Base-by-base conservation (phyloP, 2,329 filamentous ascomycete genomes). In the Paracoccidioides lutzii region DNA sequence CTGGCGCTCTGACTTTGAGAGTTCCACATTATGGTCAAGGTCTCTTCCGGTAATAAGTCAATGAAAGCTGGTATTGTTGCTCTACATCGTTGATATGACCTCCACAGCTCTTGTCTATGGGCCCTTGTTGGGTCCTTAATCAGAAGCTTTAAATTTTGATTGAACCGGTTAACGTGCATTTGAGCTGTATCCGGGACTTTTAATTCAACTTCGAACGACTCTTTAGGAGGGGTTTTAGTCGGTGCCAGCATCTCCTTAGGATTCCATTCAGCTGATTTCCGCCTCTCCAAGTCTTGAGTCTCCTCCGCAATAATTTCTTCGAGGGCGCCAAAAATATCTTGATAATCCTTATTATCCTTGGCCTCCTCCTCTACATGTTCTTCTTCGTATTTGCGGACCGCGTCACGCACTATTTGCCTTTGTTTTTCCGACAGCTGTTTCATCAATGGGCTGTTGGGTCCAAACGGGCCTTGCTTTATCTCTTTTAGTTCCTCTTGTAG, bases 1-100 rank as follows among this genome's bases (percentile, higher is more conserved):
- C 70, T 66, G 44, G 79, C 74, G 22, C 60, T 58, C 6, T 78
- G 72, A 46, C 62, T 59, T 59, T 76, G 75, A 0, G 82, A 80
- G 45, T 77, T 72, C 85, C 86, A 91, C 7, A 91, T 67, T 1
- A 82, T 66, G n/a, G 79, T 71, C 81, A 85, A 85, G 4, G 81
- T 76, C 14, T 78, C 75, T 8, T 74, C 64, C 0, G 85, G 79
- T n/a, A 90, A 76, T 35, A 75, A 74, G 40, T 74, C 67, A 70
- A 82, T 78, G 58, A 74, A 74, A 1, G 64, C 67, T 2, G 73
- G 66, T 35, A 79, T 62, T 5, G 69, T 63, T 56, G 73, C 71
- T 61, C 76, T 76, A 63, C 75, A 78, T 35, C 76, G 67, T 37
- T 73, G 67, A 63, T 79, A 80, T 62, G 72, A 73, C 61, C 71